phyloP scores from a whole-genome alignment of 768 basidiomycete genomes.

The Collybiopsis confluens region DNA sequence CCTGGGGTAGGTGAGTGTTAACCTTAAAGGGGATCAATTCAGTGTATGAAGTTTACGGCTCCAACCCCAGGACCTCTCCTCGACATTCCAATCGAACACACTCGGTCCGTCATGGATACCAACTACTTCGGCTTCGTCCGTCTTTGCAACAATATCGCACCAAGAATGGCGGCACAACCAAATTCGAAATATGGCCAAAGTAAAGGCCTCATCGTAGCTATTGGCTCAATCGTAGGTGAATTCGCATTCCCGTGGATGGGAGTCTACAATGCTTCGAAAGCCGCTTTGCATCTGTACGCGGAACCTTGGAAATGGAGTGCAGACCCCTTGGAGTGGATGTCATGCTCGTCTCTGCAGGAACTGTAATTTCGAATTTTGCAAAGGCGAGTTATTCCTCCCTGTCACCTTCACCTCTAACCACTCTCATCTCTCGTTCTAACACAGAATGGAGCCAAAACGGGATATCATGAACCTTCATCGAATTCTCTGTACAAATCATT shows the following conservation, averaged over 20 bases:
- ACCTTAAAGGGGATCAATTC: too few species aligned
- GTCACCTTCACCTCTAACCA: neutral
- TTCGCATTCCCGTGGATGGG: slow-evolving; percentile 24
- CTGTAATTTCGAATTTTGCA: slow-evolving; percentile 15
- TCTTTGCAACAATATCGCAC: slow-evolving; percentile 22
- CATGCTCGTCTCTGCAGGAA: slow-evolving; percentile 24
- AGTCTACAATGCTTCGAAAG: slow-evolving; percentile 26
- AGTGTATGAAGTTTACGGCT: too few species aligned
- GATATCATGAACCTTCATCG: neutral
- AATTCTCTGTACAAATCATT: slow-evolving; percentile 5
- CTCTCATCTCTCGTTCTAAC: neutral
- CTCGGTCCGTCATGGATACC: slow-evolving; percentile 18
- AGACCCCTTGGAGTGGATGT: slow-evolving; percentile 23
- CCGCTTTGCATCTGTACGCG: slow-evolving; percentile 23
- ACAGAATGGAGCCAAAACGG: neutral
- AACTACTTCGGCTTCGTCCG: slow-evolving; percentile 25
- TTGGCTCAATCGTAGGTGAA: slow-evolving; percentile 26
- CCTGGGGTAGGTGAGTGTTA: slow-evolving; percentile 3
- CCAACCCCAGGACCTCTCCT: slow-evolving; percentile 24
- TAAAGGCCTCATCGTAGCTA: slow-evolving; percentile 22
- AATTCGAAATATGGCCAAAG: too few species aligned
- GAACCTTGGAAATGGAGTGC: slow-evolving; percentile 28
- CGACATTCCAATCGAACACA: slow-evolving; percentile 21
- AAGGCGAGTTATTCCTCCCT: slow-evolving; percentile 4
- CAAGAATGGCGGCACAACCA: slow-evolving; percentile 24